These are phyloP conservation scores for Domatiomyces globalis DNA, from an alignment of 2,329 filamentous ascomycete genomes.

Conservation along the genomic window DNA sequence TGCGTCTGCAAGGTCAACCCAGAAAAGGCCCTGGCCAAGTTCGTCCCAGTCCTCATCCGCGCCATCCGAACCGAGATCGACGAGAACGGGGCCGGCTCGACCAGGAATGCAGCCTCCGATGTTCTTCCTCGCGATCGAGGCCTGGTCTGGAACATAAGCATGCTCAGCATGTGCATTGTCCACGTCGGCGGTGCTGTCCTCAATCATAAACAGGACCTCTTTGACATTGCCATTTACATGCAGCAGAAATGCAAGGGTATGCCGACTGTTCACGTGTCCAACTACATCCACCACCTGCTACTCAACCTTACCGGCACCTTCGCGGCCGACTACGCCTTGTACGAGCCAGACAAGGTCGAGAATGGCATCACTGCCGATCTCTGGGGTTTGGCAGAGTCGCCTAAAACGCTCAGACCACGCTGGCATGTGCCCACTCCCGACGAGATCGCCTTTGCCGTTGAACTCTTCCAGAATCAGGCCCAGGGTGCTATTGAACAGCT, in stretches of 20 bases:
- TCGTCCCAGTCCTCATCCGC: slow-evolving; percentile 77
- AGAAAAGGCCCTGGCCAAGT: slow-evolving; percentile 77
- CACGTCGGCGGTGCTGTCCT: slow-evolving; percentile 86
- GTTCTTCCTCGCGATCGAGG: slow-evolving; percentile 84
- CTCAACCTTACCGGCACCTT: slow-evolving; percentile 92
- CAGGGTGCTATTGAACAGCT: slow-evolving; percentile 62
- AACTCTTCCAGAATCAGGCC: slow-evolving; percentile 75
- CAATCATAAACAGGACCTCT: slow-evolving; percentile 74
- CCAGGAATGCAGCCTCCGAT: slow-evolving; percentile 82
- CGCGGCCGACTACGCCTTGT: slow-evolving; percentile 74
- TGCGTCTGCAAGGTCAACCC: slow-evolving; percentile 91
- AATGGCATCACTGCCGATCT: slow-evolving; percentile 61
- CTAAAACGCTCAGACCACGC: slow-evolving; percentile 58
- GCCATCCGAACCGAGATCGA: slow-evolving; percentile 95
- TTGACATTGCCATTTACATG: slow-evolving; percentile 90
- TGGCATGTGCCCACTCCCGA: slow-evolving; percentile 76
- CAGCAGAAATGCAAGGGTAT: slow-evolving; percentile 88
- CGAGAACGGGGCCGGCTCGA: slow-evolving; percentile 88
- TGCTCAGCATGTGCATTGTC: slow-evolving; percentile 95
- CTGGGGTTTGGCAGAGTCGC: slow-evolving; percentile 68
- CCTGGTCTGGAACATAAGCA: slow-evolving; percentile 90
- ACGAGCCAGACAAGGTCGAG: slow-evolving; percentile 61
- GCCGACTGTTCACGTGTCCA: slow-evolving; percentile 89
- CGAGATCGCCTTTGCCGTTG: slow-evolving; percentile 78
- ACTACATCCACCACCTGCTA: slow-evolving; percentile 90